Evolutionary conservation across 495 filamentous ascomycete genomes (phyloP).

Genomic region (Parathielavia appendiculata): DNA sequence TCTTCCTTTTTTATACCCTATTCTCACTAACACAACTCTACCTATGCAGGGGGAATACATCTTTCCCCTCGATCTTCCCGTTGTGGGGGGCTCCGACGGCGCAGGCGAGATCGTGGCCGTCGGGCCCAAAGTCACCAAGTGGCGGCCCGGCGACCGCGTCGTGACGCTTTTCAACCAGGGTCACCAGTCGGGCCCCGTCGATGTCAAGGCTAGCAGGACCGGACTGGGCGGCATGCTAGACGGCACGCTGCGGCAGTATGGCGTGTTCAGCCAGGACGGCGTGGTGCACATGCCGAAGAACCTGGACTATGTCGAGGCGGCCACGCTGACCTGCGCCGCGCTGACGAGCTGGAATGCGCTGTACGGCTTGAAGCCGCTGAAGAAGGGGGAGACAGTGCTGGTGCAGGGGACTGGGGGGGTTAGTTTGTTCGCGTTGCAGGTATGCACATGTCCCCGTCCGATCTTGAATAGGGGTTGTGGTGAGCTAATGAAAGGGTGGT

Average conservation of each 20-base stretch:
- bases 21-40: neutral
- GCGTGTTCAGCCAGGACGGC: constrained; percentile 62
- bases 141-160: constrained; percentile 68
- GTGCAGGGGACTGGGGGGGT: constrained; percentile 83
- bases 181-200: constrained; percentile 59
- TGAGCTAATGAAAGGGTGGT: neutral
- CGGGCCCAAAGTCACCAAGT: constrained; percentile 60
- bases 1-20: neutral
- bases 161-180: constrained; percentile 74
- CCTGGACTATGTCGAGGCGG: constrained; percentile 57
- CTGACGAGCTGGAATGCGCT: constrained; percentile 80
- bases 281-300: constrained; percentile 61
- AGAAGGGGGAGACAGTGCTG: constrained; percentile 65
- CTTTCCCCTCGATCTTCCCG: constrained; percentile 52
- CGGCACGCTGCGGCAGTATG: constrained; percentile 69
- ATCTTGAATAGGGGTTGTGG: neutral
- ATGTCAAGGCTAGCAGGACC: constrained; percentile 37
- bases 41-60: constrained; percentile 56
- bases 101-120: constrained; percentile 66
- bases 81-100: constrained; percentile 73
- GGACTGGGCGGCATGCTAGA: constrained; percentile 68
- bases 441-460: constrained; percentile 1
- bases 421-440: constrained; percentile 63
- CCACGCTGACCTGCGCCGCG: constrained; percentile 66
- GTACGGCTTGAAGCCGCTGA: constrained; percentile 62